Evolutionary conservation across 495 filamentous ascomycete genomes (phyloP), one percentile per base, ranked within the genome.

Genomic region (Cercophora samala): DNA sequence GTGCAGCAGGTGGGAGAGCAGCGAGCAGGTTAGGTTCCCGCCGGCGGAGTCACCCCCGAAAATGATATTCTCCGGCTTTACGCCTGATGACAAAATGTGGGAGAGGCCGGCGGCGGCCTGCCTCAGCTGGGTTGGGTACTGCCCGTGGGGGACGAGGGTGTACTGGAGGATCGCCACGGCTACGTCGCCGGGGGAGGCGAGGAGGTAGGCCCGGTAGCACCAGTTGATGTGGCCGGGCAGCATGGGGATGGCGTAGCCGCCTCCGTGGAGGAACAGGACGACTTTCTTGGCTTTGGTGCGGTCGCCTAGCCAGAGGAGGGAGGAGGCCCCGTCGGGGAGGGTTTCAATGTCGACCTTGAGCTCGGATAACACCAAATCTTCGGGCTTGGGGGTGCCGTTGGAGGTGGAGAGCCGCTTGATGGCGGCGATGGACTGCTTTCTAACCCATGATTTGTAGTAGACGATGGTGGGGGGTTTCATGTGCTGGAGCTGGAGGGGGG

Each of bases 231-330:
- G 74, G 0, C 72, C 75, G 0, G 59, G 26, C 13, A 29, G 18
- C 26, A 70, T 23, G 18, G 76, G 74, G 5, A 63, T 58, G 15
- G 67, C 56, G 61, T 76, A 78, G 5, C 74, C 76, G 26, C 76
- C 76, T 15, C 76, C 76, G 64, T 78, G 76, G 58, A 78, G 65
- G 62, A 74, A 77, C 58, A 69, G 67, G n/a, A 78, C 76, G 32
- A 77, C 63, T 51, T 77, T 77, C 11, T 63, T 69, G 8, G 76
- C 75, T 17, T 25, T 58, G 46, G 56, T 32, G 58, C 75, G 72
- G 65, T 77, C 65, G 22, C 75, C 76, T 52, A 78, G 52, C 76
- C 76, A 78, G 23, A 76, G 58, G 23, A 78, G 24, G 0, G 72
- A 71, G 13, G 72, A 65, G 6, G 5, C 5, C 15, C 15, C 69